Conservation (phyloP, 2,329 filamentous ascomycete species). For the Cercospora zeina region DNA sequence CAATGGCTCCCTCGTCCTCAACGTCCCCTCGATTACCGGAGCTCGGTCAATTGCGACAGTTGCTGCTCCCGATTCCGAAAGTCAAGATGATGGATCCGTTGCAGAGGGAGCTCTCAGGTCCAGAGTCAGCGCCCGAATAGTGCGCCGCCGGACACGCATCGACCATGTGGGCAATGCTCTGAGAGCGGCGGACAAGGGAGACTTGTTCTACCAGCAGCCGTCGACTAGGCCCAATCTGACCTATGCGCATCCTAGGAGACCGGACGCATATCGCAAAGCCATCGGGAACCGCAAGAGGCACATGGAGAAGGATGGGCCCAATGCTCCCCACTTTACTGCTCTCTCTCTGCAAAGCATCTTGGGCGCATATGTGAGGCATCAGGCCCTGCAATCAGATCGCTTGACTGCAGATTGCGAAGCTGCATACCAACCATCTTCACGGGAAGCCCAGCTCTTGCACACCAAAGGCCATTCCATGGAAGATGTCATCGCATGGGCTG, state of each 20-base stretch:
- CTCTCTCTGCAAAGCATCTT: slow-evolving; percentile 12
- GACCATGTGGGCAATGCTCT: slow-evolving; percentile 19
- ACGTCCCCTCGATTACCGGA: neutral
- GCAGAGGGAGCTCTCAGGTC: neutral
- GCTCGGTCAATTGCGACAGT: neutral
- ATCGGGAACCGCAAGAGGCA: slow-evolving; percentile 2
- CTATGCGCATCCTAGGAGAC: slow-evolving; percentile 14
- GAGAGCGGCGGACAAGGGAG: neutral
- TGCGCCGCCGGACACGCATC: slow-evolving; percentile 13
- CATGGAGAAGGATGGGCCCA: neutral
- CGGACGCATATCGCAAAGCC: neutral
- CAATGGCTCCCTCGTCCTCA: neutral
- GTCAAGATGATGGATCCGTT: neutral
- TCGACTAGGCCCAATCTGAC: slow-evolving; percentile 5
- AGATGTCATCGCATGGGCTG: slow-evolving; percentile 34
- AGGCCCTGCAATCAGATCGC: slow-evolving; percentile 6
- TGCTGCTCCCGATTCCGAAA: neutral
- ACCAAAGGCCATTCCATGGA: slow-evolving; percentile 23
- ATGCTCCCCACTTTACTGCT: slow-evolving; percentile 2
- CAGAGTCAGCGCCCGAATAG: neutral
- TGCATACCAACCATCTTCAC: slow-evolving; percentile 14
- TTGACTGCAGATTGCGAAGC: slow-evolving; percentile 24
- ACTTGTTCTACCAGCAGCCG: neutral
- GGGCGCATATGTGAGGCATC: slow-evolving; percentile 11
- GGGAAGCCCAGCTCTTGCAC: slow-evolving; percentile 24